Conservation (phyloP, 768 basidiomycete species). For the Trametes cinnabarina region DNA sequence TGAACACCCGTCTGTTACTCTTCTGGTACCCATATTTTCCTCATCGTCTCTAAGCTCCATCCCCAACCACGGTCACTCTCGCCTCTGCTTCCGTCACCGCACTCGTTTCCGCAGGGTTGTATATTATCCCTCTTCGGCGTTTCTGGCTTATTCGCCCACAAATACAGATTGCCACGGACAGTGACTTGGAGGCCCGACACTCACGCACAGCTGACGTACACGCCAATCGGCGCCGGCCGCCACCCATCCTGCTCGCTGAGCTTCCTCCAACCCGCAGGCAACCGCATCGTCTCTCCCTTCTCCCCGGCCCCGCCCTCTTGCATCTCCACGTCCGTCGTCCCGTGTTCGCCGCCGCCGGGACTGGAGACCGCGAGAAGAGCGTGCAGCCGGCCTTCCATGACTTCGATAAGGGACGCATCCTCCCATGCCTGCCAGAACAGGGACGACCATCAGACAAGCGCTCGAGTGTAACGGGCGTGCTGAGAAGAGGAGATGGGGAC, state of each 20-base stretch:
- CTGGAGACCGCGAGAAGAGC: constrained; percentile 31
- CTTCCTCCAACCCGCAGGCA: constrained; percentile 53
- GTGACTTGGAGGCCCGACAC: background rate
- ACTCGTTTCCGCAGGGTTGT: too few relatives aligned
- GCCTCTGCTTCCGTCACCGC: too few relatives aligned
- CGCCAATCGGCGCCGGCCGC: constrained; percentile 70
- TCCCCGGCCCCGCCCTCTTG: background rate
- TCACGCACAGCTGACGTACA: constrained; percentile 34
- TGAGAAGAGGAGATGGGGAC: background rate
- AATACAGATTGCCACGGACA: background rate
- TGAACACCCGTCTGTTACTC: background rate
- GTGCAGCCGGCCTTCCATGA: constrained; percentile 56
- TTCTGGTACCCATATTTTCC: background rate
- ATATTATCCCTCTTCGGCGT: too few relatives aligned
- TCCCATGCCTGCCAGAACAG: constrained; percentile 46
- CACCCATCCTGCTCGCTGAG: constrained; percentile 46
- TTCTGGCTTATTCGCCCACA: background rate
- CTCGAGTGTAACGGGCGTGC: background rate
- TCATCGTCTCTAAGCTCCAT: background rate
- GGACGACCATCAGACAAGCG: background rate
- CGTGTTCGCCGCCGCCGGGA: background rate
- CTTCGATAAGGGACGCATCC: constrained; percentile 40
- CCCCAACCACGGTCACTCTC: background rate
- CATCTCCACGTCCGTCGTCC: background rate
- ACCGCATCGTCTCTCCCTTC: background rate